Evolutionary conservation across 257 asterid genomes (phyloP), one percentile per base, ranked within the genome.

Genomic region (Salvia rosmarinus): DNA sequence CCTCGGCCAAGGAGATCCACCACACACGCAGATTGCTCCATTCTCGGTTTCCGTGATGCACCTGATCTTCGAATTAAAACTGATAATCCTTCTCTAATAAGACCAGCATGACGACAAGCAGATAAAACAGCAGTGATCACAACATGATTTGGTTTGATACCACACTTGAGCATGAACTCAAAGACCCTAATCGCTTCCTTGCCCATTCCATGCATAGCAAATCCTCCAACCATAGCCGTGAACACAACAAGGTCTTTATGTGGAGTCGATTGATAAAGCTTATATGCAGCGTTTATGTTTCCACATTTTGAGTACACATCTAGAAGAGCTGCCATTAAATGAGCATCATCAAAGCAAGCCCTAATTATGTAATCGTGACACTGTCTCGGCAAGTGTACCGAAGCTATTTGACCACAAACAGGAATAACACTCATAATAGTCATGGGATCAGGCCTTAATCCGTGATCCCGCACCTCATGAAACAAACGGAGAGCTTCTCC

Each of bases 151-250:
- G 95, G 97, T 67, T 78, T 82, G 60, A 82, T 67, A 59, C 86
- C 88, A 56, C 77, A 78, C 72, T 82, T 80, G 40, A 89, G 91
- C 96, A 91, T 87, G 65, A 79, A 47, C 54, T 80, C 67, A 74
- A 75, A 91, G 17, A 82, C 79, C 76, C 62, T 51, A 42, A 89
- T 71, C 42, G 93, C 96, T 72, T 87, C 86, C 72, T 74, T 71
- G 19, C 88, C 95, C 95, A 84, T 83, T 67, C 97, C 97, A 79
- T 91, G 95, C 90, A 82, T 84, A 23, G 97, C 96, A 72, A 85
- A 85, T 50, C 95, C 97, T 64, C 97, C 97, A 73, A 89, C 73
- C 96, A 91, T 87, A 40, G 97, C 85, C 4, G 96, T 91, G 83
- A 84, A 86, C 42, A 83, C 63, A 76, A 91, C 90, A 57, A 91